Conservation (phyloP, 2,329 filamentous ascomycete genomes). For the Trichoderma hamatum region DNA sequence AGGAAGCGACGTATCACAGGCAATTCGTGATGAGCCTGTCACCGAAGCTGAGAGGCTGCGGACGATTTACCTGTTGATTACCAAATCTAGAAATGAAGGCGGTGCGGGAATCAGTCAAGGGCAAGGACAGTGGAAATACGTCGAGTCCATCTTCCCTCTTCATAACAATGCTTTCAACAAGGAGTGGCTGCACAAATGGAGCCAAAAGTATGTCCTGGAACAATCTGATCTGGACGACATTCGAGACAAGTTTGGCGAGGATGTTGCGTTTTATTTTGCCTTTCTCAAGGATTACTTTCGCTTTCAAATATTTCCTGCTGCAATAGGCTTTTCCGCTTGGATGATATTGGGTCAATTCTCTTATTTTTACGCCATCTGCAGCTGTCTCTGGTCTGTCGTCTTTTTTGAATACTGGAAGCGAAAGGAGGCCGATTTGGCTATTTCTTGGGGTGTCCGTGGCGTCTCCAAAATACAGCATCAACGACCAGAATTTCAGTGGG, state of each 20-base stretch:
- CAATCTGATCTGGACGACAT: constrained; percentile 72
- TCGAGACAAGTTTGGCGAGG: constrained; percentile 76
- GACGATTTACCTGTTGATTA: constrained; percentile 84
- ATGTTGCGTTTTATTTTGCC: constrained; percentile 92
- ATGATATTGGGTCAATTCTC: constrained; percentile 84
- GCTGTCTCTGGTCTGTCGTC: constrained; percentile 81
- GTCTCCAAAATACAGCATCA: constrained; percentile 81
- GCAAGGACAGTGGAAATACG: constrained; percentile 70
- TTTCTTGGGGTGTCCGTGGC: constrained; percentile 86
- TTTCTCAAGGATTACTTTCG: constrained; percentile 90
- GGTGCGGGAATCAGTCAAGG: constrained; percentile 77
- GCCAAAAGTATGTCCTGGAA: constrained; percentile 69
- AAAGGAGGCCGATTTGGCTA: constrained; percentile 81
- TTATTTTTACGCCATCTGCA: constrained; percentile 74
- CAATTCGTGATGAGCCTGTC: constrained; percentile 73
- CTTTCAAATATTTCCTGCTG: constrained; percentile 81
- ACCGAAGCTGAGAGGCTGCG: constrained; percentile 87
- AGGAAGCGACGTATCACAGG: constrained; percentile 68
- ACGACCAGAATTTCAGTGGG: constrained; percentile 76
- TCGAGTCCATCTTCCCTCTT: constrained; percentile 75
- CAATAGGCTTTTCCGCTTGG: constrained; percentile 77
- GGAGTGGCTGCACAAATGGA: constrained; percentile 74
- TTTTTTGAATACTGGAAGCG: constrained; percentile 98
- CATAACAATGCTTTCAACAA: constrained; percentile 78
- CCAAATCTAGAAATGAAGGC: constrained; percentile 70